phyloP scores from a whole-genome alignment of 148 eudicot genomes.

The Cornus suecica region DNA sequence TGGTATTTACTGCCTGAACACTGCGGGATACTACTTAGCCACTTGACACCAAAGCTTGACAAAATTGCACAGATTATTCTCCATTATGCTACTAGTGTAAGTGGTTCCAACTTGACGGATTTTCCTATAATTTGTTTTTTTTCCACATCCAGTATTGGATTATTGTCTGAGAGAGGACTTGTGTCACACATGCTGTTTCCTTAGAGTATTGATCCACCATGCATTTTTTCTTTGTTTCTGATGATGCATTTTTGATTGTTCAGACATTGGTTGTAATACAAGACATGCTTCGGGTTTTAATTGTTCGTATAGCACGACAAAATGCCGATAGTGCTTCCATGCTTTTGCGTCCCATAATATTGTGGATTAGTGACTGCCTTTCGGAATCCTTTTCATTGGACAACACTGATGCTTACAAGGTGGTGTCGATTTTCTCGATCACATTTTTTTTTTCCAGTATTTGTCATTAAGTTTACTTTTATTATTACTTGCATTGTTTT shows the following conservation, averaged over 20 bases:
- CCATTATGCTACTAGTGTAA: conserved; percentile 87
- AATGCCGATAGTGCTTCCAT: conserved; percentile 54
- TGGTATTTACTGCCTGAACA: conserved; percentile 75
- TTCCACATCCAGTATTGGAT: background rate
- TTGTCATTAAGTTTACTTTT: background rate
- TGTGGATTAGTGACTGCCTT: conserved; percentile 52
- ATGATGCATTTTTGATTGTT: conserved; percentile 11
- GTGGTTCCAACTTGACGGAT: conserved; percentile 26
- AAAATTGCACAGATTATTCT: conserved; percentile 72
- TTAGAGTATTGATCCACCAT: background rate
- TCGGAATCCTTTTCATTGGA: conserved; percentile 41
- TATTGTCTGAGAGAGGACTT: background rate
- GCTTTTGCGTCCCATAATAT: conserved; percentile 69
- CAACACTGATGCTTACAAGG: conserved; percentile 86
- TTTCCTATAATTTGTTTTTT: background rate
- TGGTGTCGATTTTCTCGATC: conserved; percentile 14
- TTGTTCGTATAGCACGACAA: conserved; percentile 72
- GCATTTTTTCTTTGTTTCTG: conserved; percentile 1
- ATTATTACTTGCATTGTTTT: conserved; percentile 8
- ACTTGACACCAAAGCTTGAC: conserved; percentile 66
- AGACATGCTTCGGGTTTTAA: conserved; percentile 88
- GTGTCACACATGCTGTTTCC: background rate
- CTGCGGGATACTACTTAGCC: conserved; percentile 56
- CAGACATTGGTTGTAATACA: conserved; percentile 81
- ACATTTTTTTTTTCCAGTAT: background rate